Conservation (phyloP, 2,329 filamentous ascomycete species). For the Penicillium sp. region DNA sequence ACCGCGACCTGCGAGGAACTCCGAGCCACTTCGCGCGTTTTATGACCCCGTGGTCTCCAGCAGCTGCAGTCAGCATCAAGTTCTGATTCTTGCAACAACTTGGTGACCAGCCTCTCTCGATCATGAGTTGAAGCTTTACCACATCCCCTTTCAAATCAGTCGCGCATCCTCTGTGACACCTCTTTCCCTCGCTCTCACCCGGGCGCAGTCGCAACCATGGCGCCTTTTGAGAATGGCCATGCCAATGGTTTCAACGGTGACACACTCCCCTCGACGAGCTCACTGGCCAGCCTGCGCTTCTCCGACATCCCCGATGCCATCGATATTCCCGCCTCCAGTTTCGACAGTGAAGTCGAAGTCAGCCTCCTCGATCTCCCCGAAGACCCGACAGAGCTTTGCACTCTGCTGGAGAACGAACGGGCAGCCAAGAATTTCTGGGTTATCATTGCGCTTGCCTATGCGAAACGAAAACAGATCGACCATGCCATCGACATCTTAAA, state of each 20-base stretch:
- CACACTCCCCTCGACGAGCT: conserved; percentile 28
- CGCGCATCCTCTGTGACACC: conserved; percentile 16
- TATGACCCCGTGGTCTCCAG: not conserved
- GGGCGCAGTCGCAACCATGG: conserved; percentile 44
- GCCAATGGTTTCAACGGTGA: conserved; percentile 53
- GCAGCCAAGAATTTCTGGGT: conserved; percentile 94
- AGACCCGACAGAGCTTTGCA: conserved; percentile 92
- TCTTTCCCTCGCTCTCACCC: conserved; percentile 4
- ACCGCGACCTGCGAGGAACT: conserved; percentile 17
- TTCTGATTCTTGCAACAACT: conserved; percentile 1
- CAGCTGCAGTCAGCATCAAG: not conserved
- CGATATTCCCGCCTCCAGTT: conserved; percentile 61
- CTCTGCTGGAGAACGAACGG: conserved; percentile 88
- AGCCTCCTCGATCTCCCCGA: conserved; percentile 87
- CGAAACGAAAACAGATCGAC: conserved; percentile 91
- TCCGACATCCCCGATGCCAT: conserved; percentile 62
- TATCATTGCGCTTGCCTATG: conserved; percentile 93
- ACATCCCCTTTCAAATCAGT: conserved; percentile 17
- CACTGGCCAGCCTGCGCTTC: conserved; percentile 50
- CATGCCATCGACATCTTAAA: conserved; percentile 70
- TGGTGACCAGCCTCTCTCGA: conserved; percentile 20
- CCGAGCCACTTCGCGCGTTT: conserved; percentile 21
- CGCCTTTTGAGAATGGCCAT: conserved; percentile 50
- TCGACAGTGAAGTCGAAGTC: conserved; percentile 76
- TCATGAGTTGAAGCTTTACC: conserved; percentile 30